A percentile compares a stretch with the other conserved stretches of the same genome.
These are phyloP conservation scores for Aspergillus hiratsukae DNA, from an alignment of 2,329 filamentous ascomycete species.

Conservation along the genomic window DNA sequence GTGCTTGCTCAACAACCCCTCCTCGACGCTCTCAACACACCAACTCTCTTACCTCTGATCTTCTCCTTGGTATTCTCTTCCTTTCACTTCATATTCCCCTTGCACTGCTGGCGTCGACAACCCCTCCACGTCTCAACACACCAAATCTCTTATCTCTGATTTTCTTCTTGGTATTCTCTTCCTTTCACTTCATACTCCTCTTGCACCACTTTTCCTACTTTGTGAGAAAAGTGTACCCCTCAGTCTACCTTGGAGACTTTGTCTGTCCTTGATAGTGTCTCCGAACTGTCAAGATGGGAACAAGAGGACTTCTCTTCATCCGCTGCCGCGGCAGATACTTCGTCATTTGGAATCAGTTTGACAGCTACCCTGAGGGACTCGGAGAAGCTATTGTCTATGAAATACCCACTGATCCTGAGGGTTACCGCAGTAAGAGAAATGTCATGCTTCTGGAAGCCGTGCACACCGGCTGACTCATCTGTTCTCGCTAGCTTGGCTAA, in stretches of 20 bases:
- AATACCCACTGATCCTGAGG: conserved; percentile 9
- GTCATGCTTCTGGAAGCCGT: neutral
- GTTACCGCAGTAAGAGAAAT: conserved; percentile 11
- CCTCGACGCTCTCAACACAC: neutral
- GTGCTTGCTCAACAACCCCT: neutral
- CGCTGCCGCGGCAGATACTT: conserved; percentile 18
- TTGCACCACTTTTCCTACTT: neutral
- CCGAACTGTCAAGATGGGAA: conserved; percentile 10
- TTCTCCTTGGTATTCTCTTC: neutral
- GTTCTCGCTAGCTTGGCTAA: conserved; percentile 13
- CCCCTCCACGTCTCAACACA: neutral
- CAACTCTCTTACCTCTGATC: neutral
- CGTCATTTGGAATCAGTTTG: conserved; percentile 14
- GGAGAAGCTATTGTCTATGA: conserved; percentile 10
- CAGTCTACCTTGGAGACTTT: neutral
- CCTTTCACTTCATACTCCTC: neutral
- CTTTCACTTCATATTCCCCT: neutral
- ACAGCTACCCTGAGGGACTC: conserved; percentile 18
- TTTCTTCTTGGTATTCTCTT: neutral
- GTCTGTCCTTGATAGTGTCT: neutral
- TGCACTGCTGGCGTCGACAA: neutral
- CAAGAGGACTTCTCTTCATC: conserved; percentile 11
- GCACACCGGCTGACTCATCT: neutral
- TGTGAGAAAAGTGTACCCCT: neutral
- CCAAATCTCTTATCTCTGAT: neutral